These are phyloP conservation scores for Solanum okadae DNA, from an alignment of 257 asterid genomes.

Conservation along the genomic window DNA sequence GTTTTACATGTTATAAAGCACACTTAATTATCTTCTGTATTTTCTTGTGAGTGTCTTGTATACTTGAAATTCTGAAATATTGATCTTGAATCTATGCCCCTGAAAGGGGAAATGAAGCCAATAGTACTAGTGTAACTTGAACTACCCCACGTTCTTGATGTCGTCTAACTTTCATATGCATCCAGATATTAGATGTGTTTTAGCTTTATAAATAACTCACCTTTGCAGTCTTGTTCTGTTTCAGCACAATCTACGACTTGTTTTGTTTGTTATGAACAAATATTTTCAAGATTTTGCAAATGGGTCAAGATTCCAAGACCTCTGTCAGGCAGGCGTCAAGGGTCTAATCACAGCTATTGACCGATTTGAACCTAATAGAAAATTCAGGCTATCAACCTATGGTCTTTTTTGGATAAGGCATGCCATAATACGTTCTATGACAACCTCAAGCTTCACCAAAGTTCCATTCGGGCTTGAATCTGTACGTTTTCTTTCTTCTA, in stretches of 20 bases:
- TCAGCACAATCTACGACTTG: slow-evolving; percentile 94
- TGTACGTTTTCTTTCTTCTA: slow-evolving; percentile 29
- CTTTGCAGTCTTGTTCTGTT: slow-evolving; percentile 7
- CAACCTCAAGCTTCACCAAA: slow-evolving; percentile 85
- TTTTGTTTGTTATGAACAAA: slow-evolving; percentile 84
- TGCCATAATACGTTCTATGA: slow-evolving; percentile 79
- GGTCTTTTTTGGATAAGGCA: slow-evolving; percentile 95
- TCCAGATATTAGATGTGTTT: not conserved
- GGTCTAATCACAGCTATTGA: slow-evolving; percentile 90
- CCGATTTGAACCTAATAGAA: slow-evolving; percentile 81
- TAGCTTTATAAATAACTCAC: not conserved
- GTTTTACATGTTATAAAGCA: not conserved
- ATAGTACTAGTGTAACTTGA: not conserved
- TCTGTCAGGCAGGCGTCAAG: slow-evolving; percentile 93
- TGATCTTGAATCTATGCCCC: not conserved
- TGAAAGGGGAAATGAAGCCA: not conserved
- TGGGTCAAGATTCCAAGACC: slow-evolving; percentile 79
- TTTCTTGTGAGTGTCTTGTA: not conserved
- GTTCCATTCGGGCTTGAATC: slow-evolving; percentile 94
- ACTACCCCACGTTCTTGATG: not conserved
- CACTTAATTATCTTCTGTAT: not conserved
- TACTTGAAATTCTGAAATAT: not conserved
- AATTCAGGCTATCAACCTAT: slow-evolving; percentile 65
- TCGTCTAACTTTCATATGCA: not conserved
- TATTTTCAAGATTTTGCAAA: slow-evolving; percentile 74